Base-by-base conservation (phyloP, 1,284 basidiomycete genomes). In the Blastosporella zonata region DNA sequence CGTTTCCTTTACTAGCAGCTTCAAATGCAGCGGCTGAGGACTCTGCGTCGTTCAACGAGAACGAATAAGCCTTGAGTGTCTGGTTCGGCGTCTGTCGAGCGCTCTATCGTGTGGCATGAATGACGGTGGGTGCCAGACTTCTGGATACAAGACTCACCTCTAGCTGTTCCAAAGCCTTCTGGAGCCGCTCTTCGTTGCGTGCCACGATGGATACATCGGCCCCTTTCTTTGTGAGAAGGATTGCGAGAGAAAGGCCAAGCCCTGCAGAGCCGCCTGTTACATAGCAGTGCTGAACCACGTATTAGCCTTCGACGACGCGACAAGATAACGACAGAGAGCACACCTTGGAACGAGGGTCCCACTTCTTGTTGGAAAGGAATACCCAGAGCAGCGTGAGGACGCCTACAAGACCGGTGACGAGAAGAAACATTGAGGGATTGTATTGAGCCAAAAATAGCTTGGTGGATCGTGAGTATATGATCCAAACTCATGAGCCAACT, bases 161-260 rank as follows among this genome's bases (percentile, higher is more conserved):
- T 21, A 94, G 62, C 50, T 78, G 67, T 18, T 66, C 67, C 9
- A 87, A 56, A 0, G 89, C 90, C 13, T 64, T 67, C 43, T 77
- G 67, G 22, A 92, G 71, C 53, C 81, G 84, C 37, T 69, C 67
- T 54, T 81, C 71, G 56, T 84, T 78, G 21, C 90, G 74, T 35
- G 90, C 90, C 27, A 93, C 85, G 52, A 95, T 87, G 1, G 87
- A 87, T 2, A 95, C 84, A 62, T 90, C 73, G 1, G 90, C 89
- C 1, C 92, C 92, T 46, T 75, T 73, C 55, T 74, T 67, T n/a
- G 83, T 79, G 9, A 94, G 75, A 33, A 84, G 71, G 33, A 78
- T 72, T 0, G 90, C 87, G 0, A 93, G 70, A 0, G 82, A 75
- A 10, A 90, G 75, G 6, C 93, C 92, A 1, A 93, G 77, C 1